Evolutionary conservation across 1,139 yeast species (phyloP).

Genomic region (Saccharomyces pastorianus): DNA sequence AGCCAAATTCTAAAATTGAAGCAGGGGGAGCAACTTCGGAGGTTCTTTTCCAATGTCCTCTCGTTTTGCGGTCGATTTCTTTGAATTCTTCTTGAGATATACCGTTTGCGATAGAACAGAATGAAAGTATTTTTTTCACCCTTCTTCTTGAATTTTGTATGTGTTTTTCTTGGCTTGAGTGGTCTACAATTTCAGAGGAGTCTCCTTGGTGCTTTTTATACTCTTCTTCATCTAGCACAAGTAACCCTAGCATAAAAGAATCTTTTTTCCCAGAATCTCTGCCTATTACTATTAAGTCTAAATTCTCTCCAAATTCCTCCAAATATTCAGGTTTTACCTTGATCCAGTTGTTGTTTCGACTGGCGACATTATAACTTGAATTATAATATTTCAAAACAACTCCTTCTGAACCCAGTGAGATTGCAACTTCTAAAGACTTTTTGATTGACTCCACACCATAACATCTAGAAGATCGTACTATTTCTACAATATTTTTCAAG

Average conservation of each 20-base stretch:
- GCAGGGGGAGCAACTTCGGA: conserved; percentile 33
- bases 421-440: conserved; percentile 48
- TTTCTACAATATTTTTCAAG: conserved; percentile 44
- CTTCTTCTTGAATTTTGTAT: conserved; percentile 2
- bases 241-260: conserved; percentile 66
- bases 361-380: conserved; percentile 53
- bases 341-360: conserved; percentile 59
- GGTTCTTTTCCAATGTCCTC: conserved; percentile 52
- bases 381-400: conserved; percentile 61
- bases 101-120: conserved; percentile 83
- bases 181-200: conserved; percentile 14
- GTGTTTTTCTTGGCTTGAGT: conserved; percentile 4
- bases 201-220: conserved; percentile 4
- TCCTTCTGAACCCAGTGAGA: conserved; percentile 70
- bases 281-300: conserved; percentile 76
- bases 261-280: conserved; percentile 67
- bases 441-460: conserved; percentile 46
- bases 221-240: conserved; percentile 33
- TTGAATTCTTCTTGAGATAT: conserved; percentile 56
- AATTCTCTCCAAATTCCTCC: conserved; percentile 76
- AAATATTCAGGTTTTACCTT: conserved; percentile 89
- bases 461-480: conserved; percentile 43
- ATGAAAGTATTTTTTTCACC: conserved; percentile 42
- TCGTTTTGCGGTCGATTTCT: conserved; percentile 49
- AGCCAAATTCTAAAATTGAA: conserved; percentile 49